Base-by-base conservation (phyloP, 2,329 filamentous ascomycete species). In the Hypoxylon sp. region DNA sequence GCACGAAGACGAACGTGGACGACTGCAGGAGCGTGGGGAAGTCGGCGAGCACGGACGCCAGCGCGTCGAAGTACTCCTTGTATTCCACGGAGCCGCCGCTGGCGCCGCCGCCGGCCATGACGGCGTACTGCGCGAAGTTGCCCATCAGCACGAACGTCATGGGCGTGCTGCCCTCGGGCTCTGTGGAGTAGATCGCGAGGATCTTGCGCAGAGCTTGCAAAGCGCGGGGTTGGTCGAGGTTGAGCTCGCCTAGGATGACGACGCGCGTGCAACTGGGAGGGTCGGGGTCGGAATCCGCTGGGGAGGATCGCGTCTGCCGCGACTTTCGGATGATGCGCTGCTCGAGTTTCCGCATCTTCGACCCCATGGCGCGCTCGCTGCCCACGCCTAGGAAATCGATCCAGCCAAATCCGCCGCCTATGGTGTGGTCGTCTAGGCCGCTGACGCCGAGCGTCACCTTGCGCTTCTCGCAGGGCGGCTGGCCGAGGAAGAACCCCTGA, bases 341-440 rank as follows among this genome's bases (percentile, higher is more conserved):
- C 75, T 97, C 91, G 0, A 97, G 83, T 63, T 87, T 89, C 57
- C 92, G 88, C 95, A 98, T 97, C 61, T 91, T 90, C 1, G 86
- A 78, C 0, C 95, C 94, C 0, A 91, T 87, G 5, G 93, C 93
- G 46, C 93, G 90, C 77, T 97, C 93, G 73, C 93, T 97, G 33
- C 95, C 95, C 0, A 96, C 87, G 4, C 95, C 96, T 1, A 98
- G 83, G 75, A 98, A 99, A 77, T 98, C 96, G 55, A 97, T 93
- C 94, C 96, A 99, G 44, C 96, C 96, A 75, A 98, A 97, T 0
- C 92, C 93, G 61, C 92, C 92, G 26, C 90, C 91, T 42, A 91
- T 87, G 38, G 87, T 89, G 65, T 87, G 83, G 63, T 87, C 85
- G 20, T 89, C 86, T 1, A 81, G 83, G 14, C 83, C 85, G 58